A percentile compares a stretch with the other conserved stretches of the same genome.
These are phyloP conservation scores for Beauveria brongniartii DNA, from an alignment of 2,329 filamentous ascomycete species.

Conservation along the genomic window DNA sequence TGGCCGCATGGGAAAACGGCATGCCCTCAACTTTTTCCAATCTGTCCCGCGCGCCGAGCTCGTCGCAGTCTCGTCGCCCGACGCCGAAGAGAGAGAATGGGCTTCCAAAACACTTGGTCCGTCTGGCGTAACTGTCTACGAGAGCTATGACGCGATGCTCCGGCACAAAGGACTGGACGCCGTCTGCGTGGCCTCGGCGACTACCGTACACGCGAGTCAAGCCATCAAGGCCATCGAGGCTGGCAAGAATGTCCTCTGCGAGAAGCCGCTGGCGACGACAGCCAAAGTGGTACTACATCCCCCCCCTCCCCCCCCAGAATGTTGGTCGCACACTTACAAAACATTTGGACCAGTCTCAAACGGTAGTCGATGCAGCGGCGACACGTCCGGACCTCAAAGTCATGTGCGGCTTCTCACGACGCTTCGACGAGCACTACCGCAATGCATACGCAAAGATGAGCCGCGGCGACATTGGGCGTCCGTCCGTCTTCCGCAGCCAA, in stretches of 20 bases:
- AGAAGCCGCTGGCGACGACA: not conserved
- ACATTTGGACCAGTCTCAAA: not conserved
- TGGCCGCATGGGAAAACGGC: conserved; percentile 44
- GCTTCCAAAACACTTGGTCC: conserved; percentile 35
- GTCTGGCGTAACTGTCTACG: not conserved
- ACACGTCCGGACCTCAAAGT: conserved; percentile 55
- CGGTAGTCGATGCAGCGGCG: conserved; percentile 24
- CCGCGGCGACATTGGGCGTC: conserved; percentile 48
- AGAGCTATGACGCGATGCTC: not conserved
- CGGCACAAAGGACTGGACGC: not conserved
- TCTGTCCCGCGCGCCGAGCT: conserved; percentile 38
- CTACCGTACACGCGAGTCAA: not conserved
- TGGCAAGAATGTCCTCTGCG: not conserved
- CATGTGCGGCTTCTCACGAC: conserved; percentile 36
- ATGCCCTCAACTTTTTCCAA: conserved; percentile 40
- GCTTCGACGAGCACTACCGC: conserved; percentile 58
- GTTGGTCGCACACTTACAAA: not conserved
- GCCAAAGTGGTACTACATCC: not conserved
- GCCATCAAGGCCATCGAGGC: not conserved
- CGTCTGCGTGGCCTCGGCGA: not conserved
- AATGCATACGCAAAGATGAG: conserved; percentile 47
- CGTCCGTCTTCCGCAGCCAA: conserved; percentile 55
- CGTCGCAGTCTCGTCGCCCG: conserved; percentile 41
- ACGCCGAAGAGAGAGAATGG: conserved; percentile 35
- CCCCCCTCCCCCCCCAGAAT: not conserved